Base-by-base conservation (phyloP, 2,329 filamentous ascomycete species). In the Phialophora expanda region DNA sequence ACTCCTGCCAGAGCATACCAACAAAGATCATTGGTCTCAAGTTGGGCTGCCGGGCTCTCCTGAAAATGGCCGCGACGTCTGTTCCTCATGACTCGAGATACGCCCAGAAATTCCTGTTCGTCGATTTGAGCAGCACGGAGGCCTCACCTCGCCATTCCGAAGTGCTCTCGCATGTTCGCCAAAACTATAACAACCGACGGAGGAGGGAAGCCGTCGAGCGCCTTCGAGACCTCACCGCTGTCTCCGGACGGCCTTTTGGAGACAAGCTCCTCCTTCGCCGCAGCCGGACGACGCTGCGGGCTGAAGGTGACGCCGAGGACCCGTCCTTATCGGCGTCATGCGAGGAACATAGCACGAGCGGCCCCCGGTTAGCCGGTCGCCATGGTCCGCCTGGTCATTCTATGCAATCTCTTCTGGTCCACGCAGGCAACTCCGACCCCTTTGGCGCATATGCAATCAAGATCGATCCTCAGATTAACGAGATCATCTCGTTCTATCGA, bases 101-200 rank as follows among this genome's bases (percentile, higher is more conserved):
- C 12, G 41, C 41, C n/a, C 38, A 34, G 41, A 59, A 50, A 46
- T 59, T 32, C 46, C 24, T 59, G 41, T 50, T 59, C 41, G 56
- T 50, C 26, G 46, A 50, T 59, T 50, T 44, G 5, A 50, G 26
- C 41, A 34, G 5, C 17, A 7, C 38, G 6, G 9, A 26, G 22
- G 20, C 1, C 34, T 58, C 56, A 11, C 26, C 24, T 32, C 34
- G 48, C 26, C 26, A 58, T 8, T 58, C 56, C 14, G 34, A 24
- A 46, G 56, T 58, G 22, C 41, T 58, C 41, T 58, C 56, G 22
- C 56, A 58, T 20, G 41, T 58, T 9, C 56, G 38, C 28, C 56
- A 28, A 24, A 58, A 58, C 41, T 58, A 58, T 48, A 41, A 48
- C 28, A 41, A 46, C 11, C 46, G 56, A 20, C 34, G 38, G 3